Evolutionary conservation across 805 yeast species (phyloP).

Genomic region (Saitoella complicata): DNA sequence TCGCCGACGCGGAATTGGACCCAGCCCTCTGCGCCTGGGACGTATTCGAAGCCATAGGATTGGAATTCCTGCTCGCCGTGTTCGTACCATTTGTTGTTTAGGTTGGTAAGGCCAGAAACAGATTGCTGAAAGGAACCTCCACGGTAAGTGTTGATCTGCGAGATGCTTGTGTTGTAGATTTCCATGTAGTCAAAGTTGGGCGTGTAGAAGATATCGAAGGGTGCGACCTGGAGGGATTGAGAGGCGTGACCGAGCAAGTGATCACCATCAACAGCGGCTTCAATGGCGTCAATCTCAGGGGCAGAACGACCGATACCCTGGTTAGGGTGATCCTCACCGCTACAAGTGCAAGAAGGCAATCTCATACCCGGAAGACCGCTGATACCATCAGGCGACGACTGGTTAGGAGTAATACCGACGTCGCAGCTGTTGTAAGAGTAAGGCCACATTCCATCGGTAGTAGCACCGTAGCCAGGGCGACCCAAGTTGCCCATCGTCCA

Average conservation of each 20-base stretch:
- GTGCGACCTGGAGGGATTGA: constrained; percentile 86
- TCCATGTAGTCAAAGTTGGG: constrained; percentile 76
- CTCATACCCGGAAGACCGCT: constrained; percentile 76
- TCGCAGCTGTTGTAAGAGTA: constrained; percentile 76
- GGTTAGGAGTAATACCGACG: constrained; percentile 89
- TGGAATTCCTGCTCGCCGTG: constrained; percentile 40
- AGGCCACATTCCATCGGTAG: constrained; percentile 93
- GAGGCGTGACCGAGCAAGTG: constrained; percentile 41
- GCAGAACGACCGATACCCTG: constrained; percentile 84
- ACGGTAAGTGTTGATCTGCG: constrained; percentile 70
- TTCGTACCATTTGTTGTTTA: constrained; percentile 75
- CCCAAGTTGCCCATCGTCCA: constrained; percentile 92
- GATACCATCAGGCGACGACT: constrained; percentile 77
- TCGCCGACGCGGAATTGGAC: constrained; percentile 77
- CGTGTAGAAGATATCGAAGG: constrained; percentile 83
- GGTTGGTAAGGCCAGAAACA: constrained; percentile 61
- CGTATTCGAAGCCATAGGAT: constrained; percentile 59
- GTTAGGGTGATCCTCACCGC: constrained; percentile 75
- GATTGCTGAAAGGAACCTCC: constrained; percentile 96
- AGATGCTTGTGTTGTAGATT: constrained; percentile 48
- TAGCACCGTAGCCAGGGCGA: constrained; percentile 75
- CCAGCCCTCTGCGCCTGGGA: constrained; percentile 59
- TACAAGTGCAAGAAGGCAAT: constrained; percentile 62
- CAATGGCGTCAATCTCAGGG: constrained; percentile 85
- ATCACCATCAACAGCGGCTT: constrained; percentile 49